Evolutionary conservation across 352 stramenopile species (phyloP).

Genomic region (Phytophthora rubi): DNA sequence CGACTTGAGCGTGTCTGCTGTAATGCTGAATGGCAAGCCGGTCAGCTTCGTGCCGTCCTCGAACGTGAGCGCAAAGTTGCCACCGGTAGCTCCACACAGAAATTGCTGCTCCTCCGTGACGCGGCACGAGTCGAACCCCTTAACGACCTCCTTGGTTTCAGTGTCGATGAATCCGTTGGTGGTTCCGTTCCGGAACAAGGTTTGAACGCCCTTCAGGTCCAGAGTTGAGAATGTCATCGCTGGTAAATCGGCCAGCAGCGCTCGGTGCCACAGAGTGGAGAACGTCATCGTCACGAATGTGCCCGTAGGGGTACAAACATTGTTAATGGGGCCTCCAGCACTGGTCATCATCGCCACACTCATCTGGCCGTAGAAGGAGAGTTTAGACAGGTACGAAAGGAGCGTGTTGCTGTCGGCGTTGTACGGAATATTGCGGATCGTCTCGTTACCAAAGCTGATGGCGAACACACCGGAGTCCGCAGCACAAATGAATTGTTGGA

Average conservation of each 20-base stretch:
- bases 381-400: conserved; percentile 38
- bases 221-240: conserved; percentile 61
- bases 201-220: conserved; percentile 58
- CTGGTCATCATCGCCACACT: conserved; percentile 51
- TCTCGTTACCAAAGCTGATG: conserved; percentile 62
- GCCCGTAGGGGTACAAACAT: conserved; percentile 57
- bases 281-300: conserved; percentile 73
- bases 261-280: conserved; percentile 55
- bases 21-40: conserved; percentile 51
- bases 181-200: conserved; percentile 45
- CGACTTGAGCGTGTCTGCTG: conserved; percentile 43
- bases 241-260: conserved; percentile 67
- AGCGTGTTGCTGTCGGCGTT: conserved; percentile 69
- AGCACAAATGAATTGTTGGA: conserved; percentile 83
- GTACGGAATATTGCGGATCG: conserved; percentile 62
- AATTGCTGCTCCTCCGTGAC: conserved; percentile 67
- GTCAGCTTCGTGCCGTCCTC: conserved; percentile 57
- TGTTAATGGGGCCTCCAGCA: conserved; percentile 27
- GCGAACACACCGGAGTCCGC: conserved; percentile 65
- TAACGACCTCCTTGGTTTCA: conserved; percentile 72
- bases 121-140: conserved; percentile 76
- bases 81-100: conserved; percentile 65
- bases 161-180: conserved; percentile 66
- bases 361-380: conserved; percentile 57
- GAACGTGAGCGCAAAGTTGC: conserved; percentile 75